A percentile compares a stretch with the other conserved stretches of the same genome.
phyloP scores from a whole-genome alignment of 345 rosid genomes.

The Rhodamnia argentea region DNA sequence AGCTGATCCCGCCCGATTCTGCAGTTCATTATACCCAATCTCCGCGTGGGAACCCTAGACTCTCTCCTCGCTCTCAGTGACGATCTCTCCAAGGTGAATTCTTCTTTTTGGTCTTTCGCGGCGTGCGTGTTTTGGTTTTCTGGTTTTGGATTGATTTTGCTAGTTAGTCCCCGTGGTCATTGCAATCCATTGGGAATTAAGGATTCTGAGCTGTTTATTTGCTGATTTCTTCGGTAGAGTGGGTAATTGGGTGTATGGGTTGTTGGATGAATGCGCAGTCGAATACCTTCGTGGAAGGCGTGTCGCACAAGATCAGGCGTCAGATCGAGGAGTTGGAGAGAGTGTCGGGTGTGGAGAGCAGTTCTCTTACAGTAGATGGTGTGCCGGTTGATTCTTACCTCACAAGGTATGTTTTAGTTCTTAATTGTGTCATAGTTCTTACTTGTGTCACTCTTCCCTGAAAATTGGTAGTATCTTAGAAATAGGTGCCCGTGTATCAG shows the following conservation, averaged over 20 bases:
- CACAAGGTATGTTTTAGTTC: conserved; percentile 49
- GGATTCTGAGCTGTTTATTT: neutral
- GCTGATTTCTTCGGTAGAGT: neutral
- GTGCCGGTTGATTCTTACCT: conserved; percentile 96
- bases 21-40: conserved; percentile 94
- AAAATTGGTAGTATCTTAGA: neutral
- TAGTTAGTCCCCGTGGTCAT: too few relatives aligned
- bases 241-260: neutral
- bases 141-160: too few relatives aligned
- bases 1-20: neutral
- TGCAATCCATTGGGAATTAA: neutral
- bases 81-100: conserved; percentile 79
- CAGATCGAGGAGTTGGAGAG: conserved; percentile 98
- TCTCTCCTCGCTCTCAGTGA: conserved; percentile 93
- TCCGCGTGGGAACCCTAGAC: conserved; percentile 96
- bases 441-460: neutral
- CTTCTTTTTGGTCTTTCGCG: neutral
- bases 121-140: too few relatives aligned
- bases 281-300: conserved; percentile 83
- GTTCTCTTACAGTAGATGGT: conserved; percentile 84
- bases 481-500: neutral
- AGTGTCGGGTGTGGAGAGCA: conserved; percentile 73
- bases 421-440: neutral
- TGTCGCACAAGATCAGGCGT: conserved; percentile 88
- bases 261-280: conserved; percentile 41